These are phyloP conservation scores for Asterochloris erici DNA, from an alignment of 139 green algal species.

Conservation along the genomic window DNA sequence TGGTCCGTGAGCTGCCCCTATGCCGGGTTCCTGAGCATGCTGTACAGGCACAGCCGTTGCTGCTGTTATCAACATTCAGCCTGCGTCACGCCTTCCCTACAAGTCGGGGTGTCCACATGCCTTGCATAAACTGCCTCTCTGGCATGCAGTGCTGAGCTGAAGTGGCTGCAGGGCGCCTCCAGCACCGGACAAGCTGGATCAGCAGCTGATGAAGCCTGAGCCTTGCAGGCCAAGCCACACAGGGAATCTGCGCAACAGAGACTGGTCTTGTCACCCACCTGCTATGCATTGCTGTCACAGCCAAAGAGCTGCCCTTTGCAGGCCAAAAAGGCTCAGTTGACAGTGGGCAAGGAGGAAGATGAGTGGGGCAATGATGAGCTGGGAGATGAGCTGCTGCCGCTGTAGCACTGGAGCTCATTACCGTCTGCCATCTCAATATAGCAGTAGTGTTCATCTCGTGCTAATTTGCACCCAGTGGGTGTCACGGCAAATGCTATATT, in stretches of 20 bases:
- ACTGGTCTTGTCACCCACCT: too few relatives aligned
- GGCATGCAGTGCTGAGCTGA: neutral
- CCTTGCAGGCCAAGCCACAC: too few relatives aligned
- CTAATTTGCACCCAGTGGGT: too few relatives aligned
- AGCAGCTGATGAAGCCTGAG: neutral
- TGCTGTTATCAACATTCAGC: neutral
- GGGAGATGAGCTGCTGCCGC: constrained; percentile 62
- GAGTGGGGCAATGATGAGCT: constrained; percentile 68
- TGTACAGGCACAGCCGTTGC: neutral
- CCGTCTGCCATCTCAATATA: too few relatives aligned
- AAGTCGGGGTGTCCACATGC: neutral
- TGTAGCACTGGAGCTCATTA: neutral
- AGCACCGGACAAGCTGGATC: neutral
- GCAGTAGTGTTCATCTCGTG: too few relatives aligned
- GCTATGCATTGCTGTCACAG: too few relatives aligned
- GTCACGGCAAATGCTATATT: too few relatives aligned
- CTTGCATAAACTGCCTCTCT: neutral
- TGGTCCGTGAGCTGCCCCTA: too few relatives aligned
- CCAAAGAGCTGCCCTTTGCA: neutral
- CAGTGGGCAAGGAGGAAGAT: constrained; percentile 34
- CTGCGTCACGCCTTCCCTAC: neutral
- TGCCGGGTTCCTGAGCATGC: neutral
- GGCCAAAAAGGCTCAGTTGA: constrained; percentile 33
- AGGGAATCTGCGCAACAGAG: too few relatives aligned
- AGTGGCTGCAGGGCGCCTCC: neutral